These are phyloP conservation scores for Camellia oleifera DNA, from an alignment of 179 eudicot species.

Conservation along the genomic window DNA sequence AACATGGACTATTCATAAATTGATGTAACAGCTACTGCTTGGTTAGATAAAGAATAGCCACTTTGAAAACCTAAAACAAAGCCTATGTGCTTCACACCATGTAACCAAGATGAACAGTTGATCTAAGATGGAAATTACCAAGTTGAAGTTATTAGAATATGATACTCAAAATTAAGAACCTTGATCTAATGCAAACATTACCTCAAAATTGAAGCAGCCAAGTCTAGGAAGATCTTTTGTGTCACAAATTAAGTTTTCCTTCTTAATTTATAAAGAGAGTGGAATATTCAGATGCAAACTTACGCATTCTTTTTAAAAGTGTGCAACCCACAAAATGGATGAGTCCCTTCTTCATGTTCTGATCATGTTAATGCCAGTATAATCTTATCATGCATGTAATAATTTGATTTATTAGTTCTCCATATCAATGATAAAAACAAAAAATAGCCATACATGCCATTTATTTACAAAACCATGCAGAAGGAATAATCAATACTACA, in stretches of 20 bases:
- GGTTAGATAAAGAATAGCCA: too few relatives aligned
- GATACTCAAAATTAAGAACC: not conserved
- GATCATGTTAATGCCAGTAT: not conserved
- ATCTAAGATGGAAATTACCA: too few relatives aligned
- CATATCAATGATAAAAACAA: not conserved
- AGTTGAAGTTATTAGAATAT: not conserved
- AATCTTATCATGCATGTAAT: not conserved
- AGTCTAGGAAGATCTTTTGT: not conserved
- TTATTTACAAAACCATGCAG: not conserved
- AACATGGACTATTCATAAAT: too few relatives aligned
- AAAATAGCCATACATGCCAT: not conserved
- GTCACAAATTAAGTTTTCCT: not conserved
- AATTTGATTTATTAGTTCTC: not conserved
- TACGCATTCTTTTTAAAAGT: not conserved
- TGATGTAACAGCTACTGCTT: too few relatives aligned
- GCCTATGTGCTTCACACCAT: too few relatives aligned
- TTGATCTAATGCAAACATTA: not conserved
- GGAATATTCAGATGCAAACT: not conserved
- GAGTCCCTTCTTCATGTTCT: not conserved
- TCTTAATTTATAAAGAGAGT: not conserved
- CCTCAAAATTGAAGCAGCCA: not conserved
- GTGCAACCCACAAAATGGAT: not conserved
- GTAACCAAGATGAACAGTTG: too few relatives aligned
- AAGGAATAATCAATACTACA: not conserved
- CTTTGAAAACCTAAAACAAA: too few relatives aligned